Evolutionary conservation across 306 rosid species (phyloP), one percentile per base, ranked within the genome.

Genomic region (Dryas drummondii): DNA sequence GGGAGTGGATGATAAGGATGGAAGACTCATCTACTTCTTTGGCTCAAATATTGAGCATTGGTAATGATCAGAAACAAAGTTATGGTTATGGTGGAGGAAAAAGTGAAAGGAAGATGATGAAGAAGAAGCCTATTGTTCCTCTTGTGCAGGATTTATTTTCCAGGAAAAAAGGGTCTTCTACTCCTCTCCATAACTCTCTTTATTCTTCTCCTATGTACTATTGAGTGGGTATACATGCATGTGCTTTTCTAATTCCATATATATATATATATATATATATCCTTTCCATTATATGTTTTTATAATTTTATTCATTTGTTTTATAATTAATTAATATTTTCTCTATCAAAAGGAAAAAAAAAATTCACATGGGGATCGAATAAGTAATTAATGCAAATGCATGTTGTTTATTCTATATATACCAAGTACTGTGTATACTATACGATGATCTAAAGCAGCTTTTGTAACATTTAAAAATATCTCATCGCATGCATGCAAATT

Each of bases 71-170:
- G 61, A 74, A 55, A 54, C 19, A 11, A 40, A 26, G 64, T 32
- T 1, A 7, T 22, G 48, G 53, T 8, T 19, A 19, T 52, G 58
- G 81, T 26, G 80, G 76, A 68, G 78, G 69, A 19, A 81, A 45
- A 6, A 37, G 70, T 19, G 45, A 17, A 42, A 72, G 14, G 49
- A 77, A 86, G 69, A 75, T 1, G 40, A 68, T 12, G 70, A 92
- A 86, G 91, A 84, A 82, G 58, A 94, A 94, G 84, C 98, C 98
- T 6, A 91, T 94, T 6, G 86, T 94, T 27, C 98, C 98, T 42
- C 87, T 94, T 13, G 86, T 94, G 2, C 85, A 81, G 37, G 91
- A 91, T 76, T 67, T 90, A 0, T 81, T 89, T 68, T 86, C 79
- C 26, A 78, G 71, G 87, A 87, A 78, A 74, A 91, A 87, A 52